phyloP scores from a whole-genome alignment of 345 rosid species.

The Firmiana major region DNA sequence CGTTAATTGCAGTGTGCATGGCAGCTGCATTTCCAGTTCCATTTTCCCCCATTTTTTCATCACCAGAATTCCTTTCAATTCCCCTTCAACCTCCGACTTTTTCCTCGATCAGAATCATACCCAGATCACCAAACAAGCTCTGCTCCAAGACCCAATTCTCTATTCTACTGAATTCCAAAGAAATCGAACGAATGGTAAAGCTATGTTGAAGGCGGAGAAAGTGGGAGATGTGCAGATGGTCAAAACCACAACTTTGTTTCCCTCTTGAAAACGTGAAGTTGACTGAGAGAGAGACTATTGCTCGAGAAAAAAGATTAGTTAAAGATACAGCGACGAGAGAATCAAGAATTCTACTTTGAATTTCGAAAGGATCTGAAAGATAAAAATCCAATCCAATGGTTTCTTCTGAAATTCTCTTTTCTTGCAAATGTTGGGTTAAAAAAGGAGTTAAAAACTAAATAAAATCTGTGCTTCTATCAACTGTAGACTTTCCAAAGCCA shows the following conservation, averaged over 20 bases:
- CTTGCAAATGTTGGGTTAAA: neutral
- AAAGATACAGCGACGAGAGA: neutral
- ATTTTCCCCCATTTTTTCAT: conserved; percentile 34
- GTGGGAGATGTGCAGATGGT: neutral
- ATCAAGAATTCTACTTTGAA: neutral
- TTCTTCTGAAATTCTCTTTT: conserved; percentile 4
- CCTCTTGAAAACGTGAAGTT: neutral
- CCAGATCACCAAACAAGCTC: neutral
- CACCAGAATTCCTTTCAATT: conserved; percentile 8
- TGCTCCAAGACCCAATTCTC: conserved; percentile 10
- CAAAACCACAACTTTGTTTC: neutral
- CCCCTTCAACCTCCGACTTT: neutral
- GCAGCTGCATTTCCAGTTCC: conserved; percentile 36
- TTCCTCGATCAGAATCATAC: conserved; percentile 13
- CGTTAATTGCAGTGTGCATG: conserved; percentile 51
- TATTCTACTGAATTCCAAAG: neutral
- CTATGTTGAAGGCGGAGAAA: neutral
- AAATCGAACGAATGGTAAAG: neutral
- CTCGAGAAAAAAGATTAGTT: neutral
- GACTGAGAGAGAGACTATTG: conserved; percentile 3
- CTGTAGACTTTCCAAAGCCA: neutral
- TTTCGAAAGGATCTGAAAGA: conserved; percentile 7
- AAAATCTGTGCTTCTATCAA: neutral
- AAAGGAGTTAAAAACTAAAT: neutral
- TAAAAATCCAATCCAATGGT: conserved; percentile 33